Evolutionary conservation across 2,329 filamentous ascomycete genomes (phyloP), one percentile per base, ranked within the genome.

Genomic region (Fonsecaea erecta): DNA sequence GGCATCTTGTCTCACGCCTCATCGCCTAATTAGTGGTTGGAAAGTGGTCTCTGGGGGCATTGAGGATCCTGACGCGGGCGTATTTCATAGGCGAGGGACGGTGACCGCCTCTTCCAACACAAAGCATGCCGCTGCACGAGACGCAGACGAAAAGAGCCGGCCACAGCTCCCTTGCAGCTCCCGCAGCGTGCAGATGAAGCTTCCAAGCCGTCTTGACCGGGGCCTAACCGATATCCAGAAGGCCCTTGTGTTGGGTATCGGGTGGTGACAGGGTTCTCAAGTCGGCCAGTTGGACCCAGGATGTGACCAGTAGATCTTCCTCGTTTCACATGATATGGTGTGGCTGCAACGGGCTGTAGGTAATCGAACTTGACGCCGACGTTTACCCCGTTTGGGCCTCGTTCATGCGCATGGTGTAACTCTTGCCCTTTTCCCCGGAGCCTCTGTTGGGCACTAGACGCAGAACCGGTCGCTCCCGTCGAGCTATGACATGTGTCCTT

Each of bases 361-460:
- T 48, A 48, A 48, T 48, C 21, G 43, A 24, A 12, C 21, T 12
- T 48, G 43, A 48, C 21, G 43, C 43, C 43, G 43, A 48, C 43
- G 43, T 48, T 48, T 48, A 48, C 43, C 43, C 43, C 43, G 12
- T 48, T 48, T 48, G 24, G 43, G 43, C 11, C 12, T 48, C 43
- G 43, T 48, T 48, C 43, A 26, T 48, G 43, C 43, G 16, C 43
- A 24, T 24, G 21, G 43, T 48, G 43, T 14, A 24, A 48, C 43
- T 48, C 18, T 48, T 48, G 43, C 43, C n/a, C 18, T 14, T 48
- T 11, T 12, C 43, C 43, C 43, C 43, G 43, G 21, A 48, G 43
- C 43, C 18, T 48, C 43, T 48, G 43, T 48, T 48, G 43, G 43
- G 43, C 43, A 48, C 43, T 48, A 48, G 43, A 48, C 43, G 43